Evolutionary conservation across 2,329 filamentous ascomycete species (phyloP).

Genomic region (Pseudogymnoascus sp.): DNA sequence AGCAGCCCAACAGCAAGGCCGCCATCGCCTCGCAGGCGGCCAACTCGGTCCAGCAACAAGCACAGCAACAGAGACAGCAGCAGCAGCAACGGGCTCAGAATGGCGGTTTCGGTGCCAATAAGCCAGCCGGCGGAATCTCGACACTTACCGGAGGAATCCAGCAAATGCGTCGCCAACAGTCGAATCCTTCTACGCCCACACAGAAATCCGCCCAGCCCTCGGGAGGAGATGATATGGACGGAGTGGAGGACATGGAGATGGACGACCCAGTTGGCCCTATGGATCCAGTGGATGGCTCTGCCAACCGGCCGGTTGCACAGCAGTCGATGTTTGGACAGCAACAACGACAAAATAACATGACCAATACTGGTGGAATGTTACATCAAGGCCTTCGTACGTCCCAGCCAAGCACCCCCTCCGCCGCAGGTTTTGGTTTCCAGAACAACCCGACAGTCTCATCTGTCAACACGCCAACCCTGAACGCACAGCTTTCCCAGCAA

Average conservation of each 20-base stretch:
- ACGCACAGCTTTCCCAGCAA: slow-evolving; percentile 58
- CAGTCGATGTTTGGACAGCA: slow-evolving; percentile 57
- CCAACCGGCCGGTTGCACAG: slow-evolving; percentile 55
- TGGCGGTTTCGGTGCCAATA: slow-evolving; percentile 20
- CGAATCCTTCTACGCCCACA: slow-evolving; percentile 26
- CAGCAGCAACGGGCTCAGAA: slow-evolving; percentile 23
- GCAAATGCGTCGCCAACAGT: slow-evolving; percentile 26
- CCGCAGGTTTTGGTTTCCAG: slow-evolving; percentile 69
- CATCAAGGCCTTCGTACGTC: slow-evolving; percentile 78
- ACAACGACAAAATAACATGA: slow-evolving; percentile 67
- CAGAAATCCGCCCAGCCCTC: slow-evolving; percentile 23
- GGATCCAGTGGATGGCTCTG: slow-evolving; percentile 48
- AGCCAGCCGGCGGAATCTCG: slow-evolving; percentile 18
- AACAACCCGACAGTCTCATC: slow-evolving; percentile 96
- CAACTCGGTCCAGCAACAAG: slow-evolving; percentile 40
- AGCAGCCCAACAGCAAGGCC: slow-evolving; percentile 41
- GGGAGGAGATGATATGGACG: slow-evolving; percentile 61
- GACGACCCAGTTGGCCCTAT: slow-evolving; percentile 68
- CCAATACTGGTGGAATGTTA: slow-evolving; percentile 58
- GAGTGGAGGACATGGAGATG: slow-evolving; percentile 93
- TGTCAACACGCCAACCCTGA: slow-evolving; percentile 88
- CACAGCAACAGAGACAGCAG: slow-evolving; percentile 34
- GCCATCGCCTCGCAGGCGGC: slow-evolving; percentile 26
- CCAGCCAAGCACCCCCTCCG: slow-evolving; percentile 75
- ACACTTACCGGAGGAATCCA: slow-evolving; percentile 25